Evolutionary conservation across 345 rosid species (phyloP).

Genomic region (Theobroma cacao): DNA sequence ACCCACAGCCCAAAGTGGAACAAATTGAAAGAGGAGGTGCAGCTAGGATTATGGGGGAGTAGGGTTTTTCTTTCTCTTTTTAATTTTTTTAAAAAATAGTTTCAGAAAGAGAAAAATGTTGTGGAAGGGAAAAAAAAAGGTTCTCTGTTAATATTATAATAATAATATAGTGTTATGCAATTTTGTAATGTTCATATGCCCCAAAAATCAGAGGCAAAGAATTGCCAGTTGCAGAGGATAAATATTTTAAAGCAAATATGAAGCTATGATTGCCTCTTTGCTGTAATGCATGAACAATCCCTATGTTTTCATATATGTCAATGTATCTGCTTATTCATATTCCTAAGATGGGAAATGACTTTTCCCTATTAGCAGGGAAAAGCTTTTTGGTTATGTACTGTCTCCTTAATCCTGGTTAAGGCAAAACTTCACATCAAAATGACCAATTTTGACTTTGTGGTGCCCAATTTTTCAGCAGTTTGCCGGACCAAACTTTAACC

Average conservation of each 20-base stretch:
- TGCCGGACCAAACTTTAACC: too few relatives aligned
- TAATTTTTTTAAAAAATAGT: background rate
- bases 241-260: background rate
- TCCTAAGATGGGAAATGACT: background rate
- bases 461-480: background rate
- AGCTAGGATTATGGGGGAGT: slow-evolving; percentile 7
- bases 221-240: background rate
- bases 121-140: background rate
- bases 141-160: background rate
- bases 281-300: slow-evolving; percentile 3
- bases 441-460: background rate
- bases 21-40: background rate
- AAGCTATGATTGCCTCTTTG: slow-evolving; percentile 1
- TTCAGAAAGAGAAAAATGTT: background rate
- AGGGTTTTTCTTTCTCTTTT: too few relatives aligned
- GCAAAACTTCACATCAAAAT: background rate
- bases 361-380: background rate
- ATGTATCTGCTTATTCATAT: background rate
- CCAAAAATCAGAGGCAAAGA: background rate
- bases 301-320: background rate
- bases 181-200: background rate
- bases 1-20: slow-evolving; percentile 7
- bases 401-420: background rate
- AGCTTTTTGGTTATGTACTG: background rate
- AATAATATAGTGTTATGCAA: background rate